Percentiles rank a stretch among this genome's conserved stretches.
These are phyloP conservation scores for Blastobotrys persicus DNA, from an alignment of 1,139 yeast species.

Conservation along the genomic window DNA sequence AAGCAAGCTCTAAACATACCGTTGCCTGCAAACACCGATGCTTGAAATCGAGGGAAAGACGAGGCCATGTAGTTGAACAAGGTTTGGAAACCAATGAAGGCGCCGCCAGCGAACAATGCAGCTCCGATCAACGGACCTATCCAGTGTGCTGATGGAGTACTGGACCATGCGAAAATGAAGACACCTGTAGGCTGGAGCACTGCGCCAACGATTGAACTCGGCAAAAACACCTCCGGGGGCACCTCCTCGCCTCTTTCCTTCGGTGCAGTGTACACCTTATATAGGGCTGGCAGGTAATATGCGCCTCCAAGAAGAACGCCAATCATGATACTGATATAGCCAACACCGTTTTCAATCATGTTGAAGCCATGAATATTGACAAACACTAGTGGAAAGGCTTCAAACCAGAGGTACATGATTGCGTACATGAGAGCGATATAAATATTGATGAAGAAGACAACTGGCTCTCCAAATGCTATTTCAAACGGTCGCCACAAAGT, in stretches of 20 bases:
- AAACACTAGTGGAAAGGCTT: conserved; percentile 58
- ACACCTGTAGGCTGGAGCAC: conserved; percentile 50
- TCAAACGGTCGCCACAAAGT: conserved; percentile 16
- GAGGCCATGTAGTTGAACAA: conserved; percentile 66
- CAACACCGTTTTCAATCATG: conserved; percentile 47
- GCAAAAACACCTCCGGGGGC: conserved; percentile 37
- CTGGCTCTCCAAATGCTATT: conserved; percentile 17
- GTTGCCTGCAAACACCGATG: conserved; percentile 58
- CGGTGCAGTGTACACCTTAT: conserved; percentile 15
- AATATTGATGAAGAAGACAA: conserved; percentile 32
- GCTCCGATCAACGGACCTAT: conserved; percentile 75
- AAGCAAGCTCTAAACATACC: conserved; percentile 49
- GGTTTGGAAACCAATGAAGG: conserved; percentile 70
- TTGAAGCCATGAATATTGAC: conserved; percentile 45
- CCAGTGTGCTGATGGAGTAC: conserved; percentile 65
- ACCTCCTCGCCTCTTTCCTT: conserved; percentile 33
- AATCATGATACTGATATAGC: conserved; percentile 45
- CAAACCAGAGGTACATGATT: conserved; percentile 55
- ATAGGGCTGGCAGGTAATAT: conserved; percentile 12
- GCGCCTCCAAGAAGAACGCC: conserved; percentile 39
- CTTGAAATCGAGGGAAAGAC: conserved; percentile 67
- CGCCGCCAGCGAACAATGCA: conserved; percentile 70
- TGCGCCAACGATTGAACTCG: conserved; percentile 47
- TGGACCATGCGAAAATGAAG: conserved; percentile 54
- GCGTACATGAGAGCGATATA: conserved; percentile 55